Base-by-base conservation (phyloP, 768 basidiomycete species). In the Auricularia heimuer region DNA sequence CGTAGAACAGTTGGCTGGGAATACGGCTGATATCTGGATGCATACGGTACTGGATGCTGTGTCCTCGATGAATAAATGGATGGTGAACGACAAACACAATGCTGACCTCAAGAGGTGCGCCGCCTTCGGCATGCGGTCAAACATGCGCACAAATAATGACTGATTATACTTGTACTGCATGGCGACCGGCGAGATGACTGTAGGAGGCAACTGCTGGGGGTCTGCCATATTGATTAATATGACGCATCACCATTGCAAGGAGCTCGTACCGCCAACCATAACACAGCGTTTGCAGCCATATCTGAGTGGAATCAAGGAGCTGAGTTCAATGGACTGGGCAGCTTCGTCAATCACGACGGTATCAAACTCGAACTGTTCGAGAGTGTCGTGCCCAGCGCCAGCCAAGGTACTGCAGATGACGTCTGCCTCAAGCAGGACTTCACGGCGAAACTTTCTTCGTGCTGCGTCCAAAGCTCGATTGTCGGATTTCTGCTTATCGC, bases 41-140 rank as follows among this genome's bases (percentile, higher is more conserved):
- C 97, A 99, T 99, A 68, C 97, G 95, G 73, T 99, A 99, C 77
- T 99, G 97, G 51, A 99, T 98, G 69, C 96, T 98, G 65, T 66
- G 54, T 10, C 8, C 29, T 7, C 18, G 54, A 29, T n/a, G 8
- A 29, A 54, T 29, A 2, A n/a, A 7, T 54, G n/a, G 29, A 29
- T 29, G 29, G 29, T 29, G 29, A 29, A 29, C 29, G 29, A 29
- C 29, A 29, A 29, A 29, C 29, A 29, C 29, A 29, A 29, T 29
- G 29, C 10, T 56, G 14, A 10, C 94, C 92, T 96, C 58, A 99
- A 77, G 1, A 99, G 80, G 75, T 98, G 93, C 47, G 96, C 91
- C 21, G 90, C 86, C n/a, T 90, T 85, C 6, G 89, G 87, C 44
- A 82, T 79, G 51, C 86, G 85, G 69, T 85, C 87, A 71, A 94